phyloP scores from a whole-genome alignment of 257 asterid genomes.

The Marsdenia floribunda region DNA sequence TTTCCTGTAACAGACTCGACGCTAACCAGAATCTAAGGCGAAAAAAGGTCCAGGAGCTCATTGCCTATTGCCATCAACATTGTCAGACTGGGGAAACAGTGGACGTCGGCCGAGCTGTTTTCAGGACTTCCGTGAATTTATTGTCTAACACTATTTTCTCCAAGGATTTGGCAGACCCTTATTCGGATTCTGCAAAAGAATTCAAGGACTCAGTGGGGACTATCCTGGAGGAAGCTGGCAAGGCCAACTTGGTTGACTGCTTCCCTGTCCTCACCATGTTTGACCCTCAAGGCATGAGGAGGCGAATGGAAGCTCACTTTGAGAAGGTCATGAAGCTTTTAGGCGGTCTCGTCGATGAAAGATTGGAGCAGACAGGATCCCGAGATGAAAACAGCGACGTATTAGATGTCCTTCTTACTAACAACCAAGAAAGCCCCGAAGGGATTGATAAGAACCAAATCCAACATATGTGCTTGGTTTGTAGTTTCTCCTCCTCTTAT shows the following conservation, averaged over 20 bases:
- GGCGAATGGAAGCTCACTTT: conserved; percentile 16
- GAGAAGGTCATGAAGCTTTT: conserved; percentile 33
- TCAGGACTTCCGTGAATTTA: conserved; percentile 36
- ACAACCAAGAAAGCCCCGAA: conserved; percentile 39
- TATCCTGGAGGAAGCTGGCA: conserved; percentile 31
- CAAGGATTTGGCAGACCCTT: conserved; percentile 39
- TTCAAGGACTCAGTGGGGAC: conserved; percentile 42
- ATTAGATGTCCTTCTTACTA: conserved; percentile 21
- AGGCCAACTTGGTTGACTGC: conserved; percentile 45
- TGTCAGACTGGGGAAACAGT: conserved; percentile 31
- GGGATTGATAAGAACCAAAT: conserved; percentile 60
- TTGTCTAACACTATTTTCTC: conserved; percentile 54
- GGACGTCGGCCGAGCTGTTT: conserved; percentile 25
- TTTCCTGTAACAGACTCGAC: conserved; percentile 60
- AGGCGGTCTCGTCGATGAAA: conserved; percentile 34
- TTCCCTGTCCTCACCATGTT: conserved; percentile 35
- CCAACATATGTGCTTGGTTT: conserved; percentile 66
- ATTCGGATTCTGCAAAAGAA: conserved; percentile 45
- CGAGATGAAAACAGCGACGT: conserved; percentile 30
- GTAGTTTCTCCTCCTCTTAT: conserved; percentile 20
- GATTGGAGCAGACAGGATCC: too few relatives aligned
- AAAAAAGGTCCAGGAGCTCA: conserved; percentile 39
- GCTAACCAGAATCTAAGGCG: conserved; percentile 49
- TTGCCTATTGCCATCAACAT: conserved; percentile 27
- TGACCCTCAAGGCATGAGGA: conserved; percentile 48